These are phyloP conservation scores for Lolium rigidum DNA, from an alignment of 176 grass and related monocot species.

Conservation along the genomic window DNA sequence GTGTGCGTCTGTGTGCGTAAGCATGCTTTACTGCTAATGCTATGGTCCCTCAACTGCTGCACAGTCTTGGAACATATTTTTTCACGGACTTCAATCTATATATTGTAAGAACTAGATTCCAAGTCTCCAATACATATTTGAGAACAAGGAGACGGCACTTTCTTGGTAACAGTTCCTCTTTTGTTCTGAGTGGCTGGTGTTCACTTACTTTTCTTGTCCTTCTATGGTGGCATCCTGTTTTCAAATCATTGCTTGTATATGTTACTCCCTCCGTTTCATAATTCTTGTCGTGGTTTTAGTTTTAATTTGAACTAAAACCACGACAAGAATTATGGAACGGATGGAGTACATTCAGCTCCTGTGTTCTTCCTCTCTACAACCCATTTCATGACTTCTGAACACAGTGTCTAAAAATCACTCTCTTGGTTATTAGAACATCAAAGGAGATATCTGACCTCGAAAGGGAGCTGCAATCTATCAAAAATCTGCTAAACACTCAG, in stretches of 20 bases:
- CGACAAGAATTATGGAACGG: no score
- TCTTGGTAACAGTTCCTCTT: constrained; percentile 12
- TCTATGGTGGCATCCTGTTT: neutral
- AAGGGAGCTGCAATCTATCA: constrained; percentile 81
- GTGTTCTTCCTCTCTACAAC: neutral
- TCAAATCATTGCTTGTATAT: neutral
- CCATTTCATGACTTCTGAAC: constrained; percentile 18
- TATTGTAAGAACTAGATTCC: constrained; percentile 3
- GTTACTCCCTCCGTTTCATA: neutral
- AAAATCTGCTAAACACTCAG: constrained; percentile 76
- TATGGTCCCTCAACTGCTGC: constrained; percentile 8
- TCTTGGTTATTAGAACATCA: constrained; percentile 73
- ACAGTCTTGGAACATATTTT: neutral
- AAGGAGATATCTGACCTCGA: constrained; percentile 97
- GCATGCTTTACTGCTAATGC: neutral
- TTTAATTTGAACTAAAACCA: no score
- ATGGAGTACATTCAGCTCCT: neutral
- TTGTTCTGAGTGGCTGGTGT: constrained; percentile 24
- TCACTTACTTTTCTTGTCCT: neutral
- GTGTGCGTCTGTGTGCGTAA: neutral
- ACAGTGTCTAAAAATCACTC: constrained; percentile 34
- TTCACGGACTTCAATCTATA: neutral
- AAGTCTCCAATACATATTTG: neutral
- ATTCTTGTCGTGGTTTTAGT: no score
- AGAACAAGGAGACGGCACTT: neutral